A percentile compares a stretch with the other conserved stretches of the same genome.
phyloP scores from a whole-genome alignment of 495 filamentous ascomycete species.

The Cudoniella acicularis region DNA sequence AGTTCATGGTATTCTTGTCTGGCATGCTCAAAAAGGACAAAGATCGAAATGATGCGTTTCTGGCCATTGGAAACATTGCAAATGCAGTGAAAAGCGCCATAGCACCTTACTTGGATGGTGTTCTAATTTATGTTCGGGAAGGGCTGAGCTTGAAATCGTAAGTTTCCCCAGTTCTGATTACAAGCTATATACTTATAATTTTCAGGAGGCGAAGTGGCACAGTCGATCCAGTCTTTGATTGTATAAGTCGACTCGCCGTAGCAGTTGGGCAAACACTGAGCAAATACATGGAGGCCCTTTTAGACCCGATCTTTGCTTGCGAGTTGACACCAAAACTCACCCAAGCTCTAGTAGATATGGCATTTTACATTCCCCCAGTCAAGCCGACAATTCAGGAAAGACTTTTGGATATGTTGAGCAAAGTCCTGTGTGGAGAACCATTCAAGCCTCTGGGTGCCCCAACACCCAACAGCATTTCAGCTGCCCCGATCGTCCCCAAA shows the following conservation, averaged over 20 bases:
- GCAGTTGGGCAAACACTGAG: slow-evolving; percentile 94
- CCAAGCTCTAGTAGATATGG: slow-evolving; percentile 95
- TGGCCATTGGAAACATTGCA: slow-evolving; percentile 94
- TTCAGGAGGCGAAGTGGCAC: slow-evolving; percentile 61
- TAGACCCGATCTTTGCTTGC: slow-evolving; percentile 96
- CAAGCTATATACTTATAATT: slow-evolving; percentile 9
- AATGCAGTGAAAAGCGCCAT: slow-evolving; percentile 91
- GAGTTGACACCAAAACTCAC: slow-evolving; percentile 88
- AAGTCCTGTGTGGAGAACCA: slow-evolving; percentile 84
- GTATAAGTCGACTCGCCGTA: slow-evolving; percentile 91
- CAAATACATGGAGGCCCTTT: slow-evolving; percentile 94
- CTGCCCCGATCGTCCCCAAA: slow-evolving; percentile 76
- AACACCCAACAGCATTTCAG: slow-evolving; percentile 53
- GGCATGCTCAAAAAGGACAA: slow-evolving; percentile 93
- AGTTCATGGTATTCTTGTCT: slow-evolving; percentile 95
- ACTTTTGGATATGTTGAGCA: slow-evolving; percentile 89
- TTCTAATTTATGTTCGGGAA: slow-evolving; percentile 87
- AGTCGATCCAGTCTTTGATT: slow-evolving; percentile 93
- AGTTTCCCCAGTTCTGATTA: background rate
- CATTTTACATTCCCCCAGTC: slow-evolving; percentile 94
- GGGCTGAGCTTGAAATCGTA: slow-evolving; percentile 73
- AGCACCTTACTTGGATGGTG: slow-evolving; percentile 90
- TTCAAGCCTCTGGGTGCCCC: slow-evolving; percentile 91
- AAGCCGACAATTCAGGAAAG: slow-evolving; percentile 90
- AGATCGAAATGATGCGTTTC: slow-evolving; percentile 86